Evolutionary conservation across 176 grass and related monocot genomes (phyloP).

Genomic region (Chloris gayana): DNA sequence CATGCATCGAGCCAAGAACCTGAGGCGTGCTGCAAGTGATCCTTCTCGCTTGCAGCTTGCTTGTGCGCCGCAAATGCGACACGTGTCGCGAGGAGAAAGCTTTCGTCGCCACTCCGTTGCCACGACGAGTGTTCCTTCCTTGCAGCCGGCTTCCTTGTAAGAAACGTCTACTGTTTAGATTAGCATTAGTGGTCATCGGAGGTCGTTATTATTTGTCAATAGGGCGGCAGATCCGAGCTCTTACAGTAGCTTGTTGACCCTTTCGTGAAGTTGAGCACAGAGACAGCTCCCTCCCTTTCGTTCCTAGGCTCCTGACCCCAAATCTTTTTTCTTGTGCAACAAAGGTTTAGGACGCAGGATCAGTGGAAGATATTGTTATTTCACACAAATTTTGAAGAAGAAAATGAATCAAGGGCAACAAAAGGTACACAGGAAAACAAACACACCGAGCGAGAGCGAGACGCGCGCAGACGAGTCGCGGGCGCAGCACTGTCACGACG

Average conservation of each 20-base stretch:
- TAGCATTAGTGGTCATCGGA: not conserved
- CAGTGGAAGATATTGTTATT: no score
- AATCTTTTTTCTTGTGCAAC: no score
- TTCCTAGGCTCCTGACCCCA: not conserved
- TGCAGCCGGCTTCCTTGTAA: no score
- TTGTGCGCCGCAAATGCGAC: no score
- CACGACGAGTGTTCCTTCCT: no score
- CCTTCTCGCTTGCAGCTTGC: no score
- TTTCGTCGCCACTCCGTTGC: not conserved
- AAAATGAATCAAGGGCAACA: not conserved
- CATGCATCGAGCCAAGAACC: conserved; percentile 29
- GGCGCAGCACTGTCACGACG: not conserved
- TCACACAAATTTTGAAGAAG: no score
- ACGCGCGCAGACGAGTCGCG: not conserved
- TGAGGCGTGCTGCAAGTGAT: no score
- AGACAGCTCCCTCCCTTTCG: not conserved
- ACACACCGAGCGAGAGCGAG: not conserved
- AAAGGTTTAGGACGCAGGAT: no score
- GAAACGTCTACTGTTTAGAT: not conserved
- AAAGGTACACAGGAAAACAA: not conserved
- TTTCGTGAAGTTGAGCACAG: no score
- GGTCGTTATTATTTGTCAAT: not conserved
- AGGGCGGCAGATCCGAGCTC: conserved; percentile 10
- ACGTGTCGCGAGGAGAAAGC: no score
- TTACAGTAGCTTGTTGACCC: not conserved